phyloP scores from a whole-genome alignment of 805 yeast genomes.

The Candida ipomoeae region DNA sequence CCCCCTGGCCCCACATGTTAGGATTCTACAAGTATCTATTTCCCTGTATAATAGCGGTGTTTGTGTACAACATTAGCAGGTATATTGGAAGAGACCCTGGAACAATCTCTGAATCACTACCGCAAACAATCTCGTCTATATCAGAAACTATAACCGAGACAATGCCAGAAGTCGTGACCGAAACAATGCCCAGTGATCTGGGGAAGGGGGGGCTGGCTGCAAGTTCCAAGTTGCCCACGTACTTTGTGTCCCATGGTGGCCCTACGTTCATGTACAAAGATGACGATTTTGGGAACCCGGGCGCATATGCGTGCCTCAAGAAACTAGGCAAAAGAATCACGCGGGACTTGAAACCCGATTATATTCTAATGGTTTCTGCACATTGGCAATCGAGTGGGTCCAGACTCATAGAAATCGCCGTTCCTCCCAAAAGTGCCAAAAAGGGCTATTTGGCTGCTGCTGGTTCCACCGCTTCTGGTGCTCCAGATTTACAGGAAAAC shows the following conservation, averaged over 20 bases:
- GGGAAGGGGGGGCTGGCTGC: too few relatives aligned
- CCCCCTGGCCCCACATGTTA: neutral
- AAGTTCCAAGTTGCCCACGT: conserved; percentile 43
- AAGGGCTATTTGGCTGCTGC: too few relatives aligned
- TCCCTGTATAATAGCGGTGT: neutral
- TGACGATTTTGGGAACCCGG: conserved; percentile 50
- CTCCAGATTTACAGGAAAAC: conserved; percentile 36
- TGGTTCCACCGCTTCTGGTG: neutral
- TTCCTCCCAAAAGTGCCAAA: conserved; percentile 27
- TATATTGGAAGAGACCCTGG: too few relatives aligned
- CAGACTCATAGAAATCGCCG: conserved; percentile 45
- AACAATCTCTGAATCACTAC: too few relatives aligned
- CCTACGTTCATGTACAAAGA: conserved; percentile 65
- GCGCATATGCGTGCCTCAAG: conserved; percentile 54
- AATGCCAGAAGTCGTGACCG: neutral
- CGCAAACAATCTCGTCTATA: too few relatives aligned
- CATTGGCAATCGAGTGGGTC: conserved; percentile 62
- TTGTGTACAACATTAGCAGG: neutral
- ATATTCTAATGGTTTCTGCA: conserved; percentile 63
- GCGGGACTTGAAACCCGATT: conserved; percentile 54
- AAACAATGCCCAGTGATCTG: too few relatives aligned
- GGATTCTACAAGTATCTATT: neutral
- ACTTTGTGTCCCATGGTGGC: conserved; percentile 78
- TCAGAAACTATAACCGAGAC: neutral
- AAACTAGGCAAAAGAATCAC: conserved; percentile 51